Base-by-base conservation (phyloP, 2,329 filamentous ascomycete genomes). In the Diaporthe nobilis region DNA sequence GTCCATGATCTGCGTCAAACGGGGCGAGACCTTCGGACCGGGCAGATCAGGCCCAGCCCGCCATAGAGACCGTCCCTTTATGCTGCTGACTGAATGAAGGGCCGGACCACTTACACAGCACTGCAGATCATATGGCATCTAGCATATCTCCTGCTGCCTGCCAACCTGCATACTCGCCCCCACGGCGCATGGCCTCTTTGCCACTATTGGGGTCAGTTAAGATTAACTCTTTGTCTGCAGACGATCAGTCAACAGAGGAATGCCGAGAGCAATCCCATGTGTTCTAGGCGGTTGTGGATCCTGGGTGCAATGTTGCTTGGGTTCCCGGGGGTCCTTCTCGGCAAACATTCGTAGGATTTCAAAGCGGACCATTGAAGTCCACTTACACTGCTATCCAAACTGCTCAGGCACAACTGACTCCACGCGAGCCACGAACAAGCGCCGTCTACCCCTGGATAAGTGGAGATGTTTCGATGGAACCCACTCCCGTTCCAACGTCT, bases 21-120 rank as follows among this genome's bases (percentile, higher is more conserved):
- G 63, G 3, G 63, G 47, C 63, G 47, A 28, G 65, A 9, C 47
- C 65, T 15, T 42, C 49, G 65, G 65, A 55, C 65, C 49, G 65
- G 49, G 65, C 49, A 70, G 34, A 42, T 55, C 65, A 42, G 47
- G 13, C 49, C 49, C 49, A 31, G 47, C 34, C 65, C 65, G 34
- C 65, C 65, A 25, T 42, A 12, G 3, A 31, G 10, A 49, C 25
- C 20, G 47, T 4, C 42, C 44, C 2, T 25, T 22, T 67, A 22
- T 37, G 20, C 44, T 67, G 61, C 42, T 49, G 61, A n/a, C 61
- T 67, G 61, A 37, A 67, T 67, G 44, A 13, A 37, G 34, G 57
- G 57, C 20, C 57, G 22, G 34, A 13, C 25, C 60, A 44, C 17
- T 49, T 34, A 13, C 12, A 31, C 42, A 60, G 34, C 17, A 22